phyloP scores from a whole-genome alignment of 2,329 filamentous ascomycete genomes.

The Nigrograna mackinnonii region DNA sequence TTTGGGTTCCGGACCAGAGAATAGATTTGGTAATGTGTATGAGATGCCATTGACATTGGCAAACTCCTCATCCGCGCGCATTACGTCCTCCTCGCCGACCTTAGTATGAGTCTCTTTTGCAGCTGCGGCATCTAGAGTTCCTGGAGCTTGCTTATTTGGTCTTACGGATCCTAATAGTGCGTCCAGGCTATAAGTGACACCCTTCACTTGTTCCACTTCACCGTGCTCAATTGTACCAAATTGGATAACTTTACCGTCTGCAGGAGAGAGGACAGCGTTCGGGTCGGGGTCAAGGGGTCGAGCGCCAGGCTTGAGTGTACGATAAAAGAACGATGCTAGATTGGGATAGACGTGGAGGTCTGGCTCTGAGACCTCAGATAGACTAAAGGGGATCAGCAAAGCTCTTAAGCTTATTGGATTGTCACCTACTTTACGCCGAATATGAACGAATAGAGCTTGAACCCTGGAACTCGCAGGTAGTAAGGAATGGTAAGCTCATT shows the following conservation, averaged over 20 bases:
- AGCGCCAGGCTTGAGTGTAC: slow-evolving; percentile 84
- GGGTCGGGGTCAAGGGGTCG: slow-evolving; percentile 82
- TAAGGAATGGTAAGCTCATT: slow-evolving; percentile 89
- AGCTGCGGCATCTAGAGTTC: slow-evolving; percentile 29
- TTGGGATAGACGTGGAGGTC: slow-evolving; percentile 92
- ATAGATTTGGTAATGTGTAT: slow-evolving; percentile 85
- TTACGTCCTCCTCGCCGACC: slow-evolving; percentile 61
- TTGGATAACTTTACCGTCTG: slow-evolving; percentile 89
- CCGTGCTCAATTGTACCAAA: slow-evolving; percentile 91
- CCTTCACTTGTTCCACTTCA: slow-evolving; percentile 98
- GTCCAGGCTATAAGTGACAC: slow-evolving; percentile 96
- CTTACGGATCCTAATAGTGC: slow-evolving; percentile 72
- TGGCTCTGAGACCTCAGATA: slow-evolving; percentile 83
- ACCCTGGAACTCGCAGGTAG: slow-evolving; percentile 84
- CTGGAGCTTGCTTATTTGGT: slow-evolving; percentile 54
- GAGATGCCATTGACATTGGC: slow-evolving; percentile 92
- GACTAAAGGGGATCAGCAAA: slow-evolving; percentile 48
- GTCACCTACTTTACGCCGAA: slow-evolving; percentile 78
- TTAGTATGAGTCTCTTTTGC: slow-evolving; percentile 33
- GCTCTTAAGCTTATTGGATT: no score
- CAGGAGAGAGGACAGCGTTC: slow-evolving; percentile 81
- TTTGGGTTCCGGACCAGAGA: slow-evolving; percentile 67
- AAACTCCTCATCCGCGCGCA: slow-evolving; percentile 88
- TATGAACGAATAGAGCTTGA: slow-evolving; percentile 86
- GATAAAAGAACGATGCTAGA: slow-evolving; percentile 95